phyloP scores from a whole-genome alignment of 2,329 filamentous ascomycete species.

The Colletotrichum trifolii region DNA sequence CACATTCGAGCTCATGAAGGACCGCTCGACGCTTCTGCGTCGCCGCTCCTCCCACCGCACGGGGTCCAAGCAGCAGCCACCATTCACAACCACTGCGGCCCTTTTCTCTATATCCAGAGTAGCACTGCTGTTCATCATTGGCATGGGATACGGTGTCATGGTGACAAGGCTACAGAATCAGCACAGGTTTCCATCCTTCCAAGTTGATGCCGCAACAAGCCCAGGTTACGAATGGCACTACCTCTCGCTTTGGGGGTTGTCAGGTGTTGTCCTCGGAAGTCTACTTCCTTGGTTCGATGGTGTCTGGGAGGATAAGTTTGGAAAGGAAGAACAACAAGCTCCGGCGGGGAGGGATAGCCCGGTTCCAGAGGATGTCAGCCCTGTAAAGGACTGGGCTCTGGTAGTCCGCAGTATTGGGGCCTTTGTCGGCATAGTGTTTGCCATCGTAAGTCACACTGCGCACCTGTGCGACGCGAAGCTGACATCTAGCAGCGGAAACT shows the following conservation, averaged over 20 bases:
- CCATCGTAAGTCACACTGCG: conserved; percentile 74
- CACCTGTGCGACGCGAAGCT: conserved; percentile 10
- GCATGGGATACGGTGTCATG: conserved; percentile 83
- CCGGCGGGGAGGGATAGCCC: conserved; percentile 41
- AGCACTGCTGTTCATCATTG: conserved; percentile 78
- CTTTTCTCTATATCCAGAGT: conserved; percentile 68
- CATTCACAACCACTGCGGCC: conserved; percentile 44
- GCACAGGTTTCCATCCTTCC: conserved; percentile 71
- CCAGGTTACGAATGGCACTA: conserved; percentile 70
- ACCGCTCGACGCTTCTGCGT: conserved; percentile 48
- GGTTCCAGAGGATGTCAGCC: conserved; percentile 45
- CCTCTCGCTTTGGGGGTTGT: conserved; percentile 82
- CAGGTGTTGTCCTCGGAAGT: conserved; percentile 81
- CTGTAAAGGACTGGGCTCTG: conserved; percentile 78
- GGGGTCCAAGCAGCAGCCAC: conserved; percentile 41
- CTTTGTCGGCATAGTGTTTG: conserved; percentile 71
- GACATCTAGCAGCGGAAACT: conserved; percentile 75
- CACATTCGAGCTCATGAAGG: conserved; percentile 57
- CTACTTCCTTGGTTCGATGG: conserved; percentile 87
- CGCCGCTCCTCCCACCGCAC: conserved; percentile 51
- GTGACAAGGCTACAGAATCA: conserved; percentile 83
- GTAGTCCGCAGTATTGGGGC: conserved; percentile 68
- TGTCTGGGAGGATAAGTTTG: conserved; percentile 71
- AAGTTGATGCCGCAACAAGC: conserved; percentile 59
- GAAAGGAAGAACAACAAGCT: conserved; percentile 47